phyloP scores from a whole-genome alignment of 2,329 filamentous ascomycete genomes.

The Penicillium sp. region DNA sequence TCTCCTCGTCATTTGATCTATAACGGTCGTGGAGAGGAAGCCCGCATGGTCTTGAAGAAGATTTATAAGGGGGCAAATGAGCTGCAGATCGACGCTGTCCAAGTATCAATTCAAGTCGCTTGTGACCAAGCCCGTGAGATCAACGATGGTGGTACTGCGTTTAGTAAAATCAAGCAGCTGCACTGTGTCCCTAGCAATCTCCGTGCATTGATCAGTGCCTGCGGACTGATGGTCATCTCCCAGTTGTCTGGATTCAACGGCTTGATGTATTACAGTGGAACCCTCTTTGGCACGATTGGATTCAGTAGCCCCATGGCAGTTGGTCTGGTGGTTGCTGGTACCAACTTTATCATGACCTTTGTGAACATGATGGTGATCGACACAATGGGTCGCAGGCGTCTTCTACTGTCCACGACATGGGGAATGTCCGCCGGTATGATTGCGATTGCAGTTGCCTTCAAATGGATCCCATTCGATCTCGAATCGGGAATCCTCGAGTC shows the following conservation, averaged over 20 bases:
- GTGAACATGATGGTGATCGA: slow-evolving; percentile 51
- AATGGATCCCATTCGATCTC: slow-evolving; percentile 49
- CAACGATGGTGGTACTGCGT: slow-evolving; percentile 42
- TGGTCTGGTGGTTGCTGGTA: slow-evolving; percentile 32
- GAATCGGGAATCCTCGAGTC: slow-evolving; percentile 32
- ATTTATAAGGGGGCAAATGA: slow-evolving; percentile 34
- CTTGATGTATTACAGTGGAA: slow-evolving; percentile 44
- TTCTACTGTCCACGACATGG: slow-evolving; percentile 47
- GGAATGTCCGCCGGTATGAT: slow-evolving; percentile 48
- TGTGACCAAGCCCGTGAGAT: slow-evolving; percentile 44
- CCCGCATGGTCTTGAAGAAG: slow-evolving; percentile 35
- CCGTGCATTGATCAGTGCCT: slow-evolving; percentile 48
- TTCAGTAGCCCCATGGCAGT: slow-evolving; percentile 53
- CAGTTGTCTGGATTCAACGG: slow-evolving; percentile 51
- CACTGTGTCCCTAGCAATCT: slow-evolving; percentile 38
- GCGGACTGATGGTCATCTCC: slow-evolving; percentile 54
- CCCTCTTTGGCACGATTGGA: slow-evolving; percentile 30
- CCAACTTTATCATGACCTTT: slow-evolving; percentile 50
- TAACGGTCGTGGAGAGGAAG: slow-evolving; percentile 18
- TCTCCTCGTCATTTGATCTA: slow-evolving; percentile 28
- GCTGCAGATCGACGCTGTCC: slow-evolving; percentile 47
- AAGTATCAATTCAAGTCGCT: slow-evolving; percentile 42
- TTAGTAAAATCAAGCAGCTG: slow-evolving; percentile 49
- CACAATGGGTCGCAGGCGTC: slow-evolving; percentile 45
- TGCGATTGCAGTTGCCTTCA: slow-evolving; percentile 48